These are phyloP conservation scores for Verticillium albo-atrum DNA, from an alignment of 2,329 filamentous ascomycete genomes.

Conservation along the genomic window DNA sequence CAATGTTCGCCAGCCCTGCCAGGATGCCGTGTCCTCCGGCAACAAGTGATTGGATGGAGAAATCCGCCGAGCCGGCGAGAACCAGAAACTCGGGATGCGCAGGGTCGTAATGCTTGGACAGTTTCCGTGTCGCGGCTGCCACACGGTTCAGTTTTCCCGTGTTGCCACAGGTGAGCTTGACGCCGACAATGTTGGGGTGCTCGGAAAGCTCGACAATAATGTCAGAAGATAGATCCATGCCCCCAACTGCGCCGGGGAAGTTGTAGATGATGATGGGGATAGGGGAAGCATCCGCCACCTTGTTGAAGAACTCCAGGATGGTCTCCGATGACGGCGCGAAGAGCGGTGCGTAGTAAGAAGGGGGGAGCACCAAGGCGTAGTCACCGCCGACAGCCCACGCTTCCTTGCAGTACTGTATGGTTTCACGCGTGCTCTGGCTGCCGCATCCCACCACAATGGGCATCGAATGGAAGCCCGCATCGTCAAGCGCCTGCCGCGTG, in stretches of 20 bases:
- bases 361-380: conserved; percentile 71
- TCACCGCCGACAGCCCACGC: conserved; percentile 67
- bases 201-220: conserved; percentile 53
- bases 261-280: conserved; percentile 68
- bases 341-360: conserved; percentile 68
- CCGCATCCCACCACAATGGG: conserved; percentile 75
- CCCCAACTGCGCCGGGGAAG: conserved; percentile 59
- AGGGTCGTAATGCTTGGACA: conserved; percentile 19
- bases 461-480: conserved; percentile 58
- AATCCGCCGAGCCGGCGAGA: conserved; percentile 70
- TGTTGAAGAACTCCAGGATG: conserved; percentile 61
- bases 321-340: conserved; percentile 58
- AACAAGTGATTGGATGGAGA: conserved; percentile 65
- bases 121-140: conserved; percentile 50
- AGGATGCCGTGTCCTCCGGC: conserved; percentile 70
- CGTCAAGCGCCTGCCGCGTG: conserved; percentile 65
- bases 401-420: conserved; percentile 64
- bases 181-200: conserved; percentile 63
- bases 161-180: conserved; percentile 67
- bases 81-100: conserved; percentile 55
- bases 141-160: conserved; percentile 65
- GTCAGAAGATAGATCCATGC: conserved; percentile 61
- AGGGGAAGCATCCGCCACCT: conserved; percentile 58
- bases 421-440: conserved; percentile 68
- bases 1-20: conserved; percentile 66